These are phyloP conservation scores for Stereocaulon alpinum DNA, from an alignment of 495 filamentous ascomycete species.

Conservation along the genomic window DNA sequence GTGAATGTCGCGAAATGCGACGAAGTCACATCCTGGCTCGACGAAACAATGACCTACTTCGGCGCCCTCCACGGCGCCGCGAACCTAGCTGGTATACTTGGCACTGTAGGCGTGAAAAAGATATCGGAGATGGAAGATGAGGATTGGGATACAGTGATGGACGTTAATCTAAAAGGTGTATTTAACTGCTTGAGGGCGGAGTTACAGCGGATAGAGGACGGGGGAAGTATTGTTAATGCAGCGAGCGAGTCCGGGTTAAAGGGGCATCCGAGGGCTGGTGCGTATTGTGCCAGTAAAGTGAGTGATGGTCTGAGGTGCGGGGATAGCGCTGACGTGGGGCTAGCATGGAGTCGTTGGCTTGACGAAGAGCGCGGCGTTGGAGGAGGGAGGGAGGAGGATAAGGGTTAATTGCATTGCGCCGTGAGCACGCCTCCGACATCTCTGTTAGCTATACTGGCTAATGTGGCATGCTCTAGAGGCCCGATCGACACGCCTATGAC, in stretches of 20 bases:
- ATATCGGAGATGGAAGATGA: constrained; percentile 36
- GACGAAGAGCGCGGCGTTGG: constrained; percentile 46
- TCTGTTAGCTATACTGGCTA: not conserved
- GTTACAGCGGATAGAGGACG: constrained; percentile 29
- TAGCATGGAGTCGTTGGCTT: constrained; percentile 48
- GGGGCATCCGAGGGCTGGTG: constrained; percentile 37
- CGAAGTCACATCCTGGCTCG: constrained; percentile 41
- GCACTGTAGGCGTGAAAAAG: constrained; percentile 26
- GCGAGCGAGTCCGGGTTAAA: constrained; percentile 43
- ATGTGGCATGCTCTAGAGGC: constrained; percentile 28
- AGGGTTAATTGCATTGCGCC: constrained; percentile 51
- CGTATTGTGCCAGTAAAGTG: constrained; percentile 46
- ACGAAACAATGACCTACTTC: constrained; percentile 32
- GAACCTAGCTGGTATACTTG: constrained; percentile 46
- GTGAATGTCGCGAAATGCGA: constrained; percentile 33
- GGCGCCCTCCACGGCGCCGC: constrained; percentile 46
- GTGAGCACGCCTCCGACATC: constrained; percentile 25
- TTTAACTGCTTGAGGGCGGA: constrained; percentile 50
- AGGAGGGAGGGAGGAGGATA: constrained; percentile 42
- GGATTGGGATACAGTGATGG: constrained; percentile 44
- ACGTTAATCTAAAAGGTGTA: constrained; percentile 46
- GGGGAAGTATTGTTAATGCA: constrained; percentile 49
- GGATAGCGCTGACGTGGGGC: too few relatives aligned
- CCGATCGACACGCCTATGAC: constrained; percentile 47
- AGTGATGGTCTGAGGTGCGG: not conserved